A percentile compares a stretch with the other conserved stretches of the same genome.
phyloP scores from a whole-genome alignment of 2,329 filamentous ascomycete species.

The Cladobotryum mycophilum region DNA sequence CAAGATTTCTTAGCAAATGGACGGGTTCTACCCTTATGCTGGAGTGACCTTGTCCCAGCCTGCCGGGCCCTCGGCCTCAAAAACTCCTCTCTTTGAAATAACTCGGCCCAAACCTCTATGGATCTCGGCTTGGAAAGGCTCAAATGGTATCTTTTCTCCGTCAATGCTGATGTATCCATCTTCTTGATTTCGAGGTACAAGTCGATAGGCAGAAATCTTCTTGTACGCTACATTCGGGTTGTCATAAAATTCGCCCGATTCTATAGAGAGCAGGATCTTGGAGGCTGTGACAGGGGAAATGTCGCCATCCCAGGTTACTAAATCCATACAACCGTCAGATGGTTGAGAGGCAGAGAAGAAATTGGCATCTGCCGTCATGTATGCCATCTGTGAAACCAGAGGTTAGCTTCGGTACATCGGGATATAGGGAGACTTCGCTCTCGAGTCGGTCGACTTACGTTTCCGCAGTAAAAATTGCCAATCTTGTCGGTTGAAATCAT shows the following conservation, averaged over 20 bases:
- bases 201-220: slow-evolving; percentile 82
- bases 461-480: slow-evolving; percentile 90
- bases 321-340: slow-evolving; percentile 78
- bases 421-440: background rate
- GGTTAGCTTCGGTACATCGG: background rate
- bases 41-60: slow-evolving; percentile 39
- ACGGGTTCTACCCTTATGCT: too few species aligned
- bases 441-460: slow-evolving; percentile 44
- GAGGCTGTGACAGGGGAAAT: slow-evolving; percentile 61
- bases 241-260: slow-evolving; percentile 72
- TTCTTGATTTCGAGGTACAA: slow-evolving; percentile 65
- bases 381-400: slow-evolving; percentile 60
- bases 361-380: slow-evolving; percentile 78
- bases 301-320: slow-evolving; percentile 74
- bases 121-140: slow-evolving; percentile 85
- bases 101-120: slow-evolving; percentile 77
- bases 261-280: slow-evolving; percentile 64
- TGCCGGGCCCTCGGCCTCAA: slow-evolving; percentile 56
- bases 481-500: slow-evolving; percentile 67
- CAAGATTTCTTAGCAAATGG: too few species aligned
- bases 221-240: slow-evolving; percentile 69
- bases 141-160: slow-evolving; percentile 80
- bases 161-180: slow-evolving; percentile 91
- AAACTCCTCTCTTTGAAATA: slow-evolving; percentile 69
- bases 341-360: slow-evolving; percentile 83